Conservation (phyloP, 768 basidiomycete species). For the Lactarius indigo region DNA sequence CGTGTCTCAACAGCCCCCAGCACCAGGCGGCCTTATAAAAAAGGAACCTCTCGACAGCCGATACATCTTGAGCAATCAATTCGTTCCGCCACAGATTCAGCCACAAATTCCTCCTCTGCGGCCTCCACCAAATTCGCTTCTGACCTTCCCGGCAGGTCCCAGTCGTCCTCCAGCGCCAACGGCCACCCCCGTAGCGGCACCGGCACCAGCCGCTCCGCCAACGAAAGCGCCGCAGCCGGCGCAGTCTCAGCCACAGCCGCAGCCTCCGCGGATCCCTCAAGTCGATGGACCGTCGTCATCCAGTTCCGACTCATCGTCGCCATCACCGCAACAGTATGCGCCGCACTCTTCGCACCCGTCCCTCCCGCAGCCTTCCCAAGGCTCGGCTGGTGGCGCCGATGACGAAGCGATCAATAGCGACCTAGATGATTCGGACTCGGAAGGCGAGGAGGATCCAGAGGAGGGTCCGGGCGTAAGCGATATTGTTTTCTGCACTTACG, state of each 20-base stretch:
- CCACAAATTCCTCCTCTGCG: slow-evolving; percentile 50
- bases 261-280: slow-evolving; percentile 64
- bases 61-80: slow-evolving; percentile 55
- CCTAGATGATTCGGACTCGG: slow-evolving; percentile 90
- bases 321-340: slow-evolving; percentile 57
- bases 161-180: slow-evolving; percentile 48
- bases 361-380: slow-evolving; percentile 57
- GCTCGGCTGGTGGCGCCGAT: slow-evolving; percentile 36
- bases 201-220: slow-evolving; percentile 45
- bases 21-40: slow-evolving; percentile 55
- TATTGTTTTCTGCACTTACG: slow-evolving; percentile 97
- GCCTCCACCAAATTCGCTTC: slow-evolving; percentile 17
- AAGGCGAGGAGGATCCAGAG: slow-evolving; percentile 79
- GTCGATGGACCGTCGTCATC: slow-evolving; percentile 73
- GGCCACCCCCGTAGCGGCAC: slow-evolving; percentile 40
- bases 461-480: slow-evolving; percentile 78
- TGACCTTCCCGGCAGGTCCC: slow-evolving; percentile 23
- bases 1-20: slow-evolving; percentile 32
- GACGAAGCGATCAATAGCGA: slow-evolving; percentile 96
- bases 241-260: slow-evolving; percentile 21
- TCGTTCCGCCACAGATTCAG: slow-evolving; percentile 61
- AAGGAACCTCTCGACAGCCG: slow-evolving; percentile 69
- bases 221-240: slow-evolving; percentile 18
- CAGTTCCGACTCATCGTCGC: slow-evolving; percentile 66
- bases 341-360: slow-evolving; percentile 73